Evolutionary conservation across 129 eudicot species (phyloP).

Genomic region (Apium graveolens): DNA sequence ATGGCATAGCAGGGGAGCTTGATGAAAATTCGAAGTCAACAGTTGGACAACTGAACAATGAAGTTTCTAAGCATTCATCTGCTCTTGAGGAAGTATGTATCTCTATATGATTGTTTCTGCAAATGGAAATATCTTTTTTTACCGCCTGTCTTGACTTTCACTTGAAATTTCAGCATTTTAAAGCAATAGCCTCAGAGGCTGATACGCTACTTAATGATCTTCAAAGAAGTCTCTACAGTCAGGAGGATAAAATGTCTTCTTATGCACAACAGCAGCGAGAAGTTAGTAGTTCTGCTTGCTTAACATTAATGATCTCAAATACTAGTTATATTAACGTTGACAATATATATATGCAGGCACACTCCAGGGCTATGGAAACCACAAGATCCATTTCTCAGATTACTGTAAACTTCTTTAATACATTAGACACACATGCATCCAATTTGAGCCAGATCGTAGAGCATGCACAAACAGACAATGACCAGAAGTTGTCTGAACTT

Average conservation of each 20-base stretch:
- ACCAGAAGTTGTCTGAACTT: conserved; percentile 59
- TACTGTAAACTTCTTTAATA: conserved; percentile 63
- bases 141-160: conserved; percentile 13
- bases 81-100: conserved; percentile 64
- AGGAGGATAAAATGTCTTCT: conserved; percentile 64
- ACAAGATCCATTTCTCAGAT: conserved; percentile 72
- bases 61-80: conserved; percentile 83
- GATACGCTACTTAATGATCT: conserved; percentile 68
- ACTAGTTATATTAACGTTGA: not conserved
- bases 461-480: conserved; percentile 75
- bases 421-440: conserved; percentile 70
- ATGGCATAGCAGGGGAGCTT: conserved; percentile 78
- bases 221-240: conserved; percentile 63
- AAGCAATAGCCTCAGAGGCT: conserved; percentile 84
- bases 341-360: conserved; percentile 51
- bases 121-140: not conserved
- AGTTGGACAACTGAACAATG: conserved; percentile 56
- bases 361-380: conserved; percentile 65
- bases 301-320: not conserved
- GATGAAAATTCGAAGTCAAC: conserved; percentile 71
- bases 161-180: conserved; percentile 58
- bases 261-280: conserved; percentile 81
- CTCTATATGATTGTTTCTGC: not conserved
- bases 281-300: conserved; percentile 30
- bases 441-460: conserved; percentile 69